Evolutionary conservation across 768 basidiomycete species (phyloP).

Genomic region (Suillus subaureus): DNA sequence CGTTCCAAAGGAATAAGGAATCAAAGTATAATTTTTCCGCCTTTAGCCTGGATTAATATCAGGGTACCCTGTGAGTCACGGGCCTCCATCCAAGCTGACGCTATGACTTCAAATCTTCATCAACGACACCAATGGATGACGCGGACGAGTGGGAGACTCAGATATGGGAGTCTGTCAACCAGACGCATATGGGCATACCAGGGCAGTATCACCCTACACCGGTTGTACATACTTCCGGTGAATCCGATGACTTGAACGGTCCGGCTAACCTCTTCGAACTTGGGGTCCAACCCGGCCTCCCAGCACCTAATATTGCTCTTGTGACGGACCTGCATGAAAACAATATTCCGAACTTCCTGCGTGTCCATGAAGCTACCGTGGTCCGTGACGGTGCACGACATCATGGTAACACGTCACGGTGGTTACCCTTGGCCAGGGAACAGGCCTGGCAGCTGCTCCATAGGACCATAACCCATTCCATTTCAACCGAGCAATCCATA

Average conservation of each 20-base stretch:
- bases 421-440: slow-evolving; percentile 68
- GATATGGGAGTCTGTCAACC: too few relatives aligned
- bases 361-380: slow-evolving; percentile 22
- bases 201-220: too few relatives aligned
- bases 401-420: slow-evolving; percentile 61
- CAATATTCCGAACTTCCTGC: slow-evolving; percentile 33
- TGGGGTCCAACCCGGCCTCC: background rate
- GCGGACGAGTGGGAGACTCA: too few relatives aligned
- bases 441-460: slow-evolving; percentile 63
- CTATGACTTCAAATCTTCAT: too few relatives aligned
- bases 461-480: background rate
- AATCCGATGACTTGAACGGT: background rate
- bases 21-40: too few relatives aligned
- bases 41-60: too few relatives aligned
- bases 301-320: slow-evolving; percentile 12
- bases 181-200: too few relatives aligned
- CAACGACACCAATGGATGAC: too few relatives aligned
- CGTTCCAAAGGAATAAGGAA: too few relatives aligned
- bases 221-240: background rate
- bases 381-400: slow-evolving; percentile 2
- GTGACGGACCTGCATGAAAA: slow-evolving; percentile 26
- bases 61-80: too few relatives aligned
- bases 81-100: too few relatives aligned
- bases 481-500: background rate
- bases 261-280: background rate